These are phyloP conservation scores for Dothideomycetes sp. DNA, from an alignment of 2,329 filamentous ascomycete genomes.

Conservation along the genomic window DNA sequence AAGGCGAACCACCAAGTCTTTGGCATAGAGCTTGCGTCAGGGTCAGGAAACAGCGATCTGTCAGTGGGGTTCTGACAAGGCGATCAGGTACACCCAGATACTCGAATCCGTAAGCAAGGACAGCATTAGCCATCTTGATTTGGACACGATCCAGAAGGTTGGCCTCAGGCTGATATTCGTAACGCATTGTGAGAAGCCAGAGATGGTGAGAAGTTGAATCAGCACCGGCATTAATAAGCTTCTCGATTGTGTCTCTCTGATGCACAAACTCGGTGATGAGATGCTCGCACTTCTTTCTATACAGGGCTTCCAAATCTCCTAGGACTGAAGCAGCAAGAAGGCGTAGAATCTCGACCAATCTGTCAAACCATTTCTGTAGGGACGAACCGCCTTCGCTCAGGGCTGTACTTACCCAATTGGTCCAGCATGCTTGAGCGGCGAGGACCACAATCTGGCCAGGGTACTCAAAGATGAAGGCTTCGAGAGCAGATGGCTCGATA, in stretches of 20 bases:
- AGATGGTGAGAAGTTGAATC: slow-evolving; percentile 70
- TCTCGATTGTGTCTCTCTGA: slow-evolving; percentile 87
- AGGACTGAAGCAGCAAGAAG: slow-evolving; percentile 83
- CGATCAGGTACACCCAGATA: slow-evolving; percentile 95
- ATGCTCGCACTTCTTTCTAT: slow-evolving; percentile 94
- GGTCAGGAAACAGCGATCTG: slow-evolving; percentile 95
- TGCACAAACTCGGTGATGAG: slow-evolving; percentile 98
- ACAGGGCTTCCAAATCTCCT: slow-evolving; percentile 75
- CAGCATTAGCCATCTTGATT: slow-evolving; percentile 95
- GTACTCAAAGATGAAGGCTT: slow-evolving; percentile 71
- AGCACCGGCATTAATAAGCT: slow-evolving; percentile 68
- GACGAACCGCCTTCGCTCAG: slow-evolving; percentile 62
- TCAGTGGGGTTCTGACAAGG: slow-evolving; percentile 91
- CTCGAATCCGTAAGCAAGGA: slow-evolving; percentile 92
- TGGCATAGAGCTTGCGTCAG: slow-evolving; percentile 94
- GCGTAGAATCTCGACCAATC: slow-evolving; percentile 75
- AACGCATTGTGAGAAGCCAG: slow-evolving; percentile 96
- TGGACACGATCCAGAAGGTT: slow-evolving; percentile 73
- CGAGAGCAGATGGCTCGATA: slow-evolving; percentile 62
- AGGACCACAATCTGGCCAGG: slow-evolving; percentile 94
- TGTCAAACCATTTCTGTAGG: slow-evolving; percentile 64
- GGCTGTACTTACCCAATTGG: slow-evolving; percentile 70
- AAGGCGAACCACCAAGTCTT: slow-evolving; percentile 89
- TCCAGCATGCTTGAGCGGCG: slow-evolving; percentile 90
- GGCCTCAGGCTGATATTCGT: slow-evolving; percentile 75